phyloP scores from a whole-genome alignment of 1,284 basidiomycete genomes.

The Ganoderma leucocontextum region DNA sequence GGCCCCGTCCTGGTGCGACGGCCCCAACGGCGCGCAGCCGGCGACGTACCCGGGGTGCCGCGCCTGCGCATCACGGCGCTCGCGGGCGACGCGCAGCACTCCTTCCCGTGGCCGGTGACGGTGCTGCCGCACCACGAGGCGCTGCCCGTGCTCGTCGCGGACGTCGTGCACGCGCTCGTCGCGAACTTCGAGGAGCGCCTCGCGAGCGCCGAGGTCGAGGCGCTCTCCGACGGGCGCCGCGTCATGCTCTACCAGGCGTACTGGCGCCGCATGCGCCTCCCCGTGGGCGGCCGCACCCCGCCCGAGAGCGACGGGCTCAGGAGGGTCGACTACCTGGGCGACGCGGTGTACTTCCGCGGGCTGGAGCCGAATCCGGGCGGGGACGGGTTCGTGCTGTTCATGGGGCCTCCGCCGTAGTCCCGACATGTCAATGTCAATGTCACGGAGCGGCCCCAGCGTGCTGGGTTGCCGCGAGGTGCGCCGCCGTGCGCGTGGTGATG shows the following conservation, averaged over 20 bases:
- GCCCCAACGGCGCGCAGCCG: conserved; percentile 57
- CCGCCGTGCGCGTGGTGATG: conserved; percentile 1
- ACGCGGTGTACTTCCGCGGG: conserved; percentile 59
- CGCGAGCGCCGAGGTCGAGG: conserved; percentile 48
- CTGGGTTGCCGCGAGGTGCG: neutral
- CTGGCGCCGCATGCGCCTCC: conserved; percentile 38
- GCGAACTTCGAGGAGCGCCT: conserved; percentile 56
- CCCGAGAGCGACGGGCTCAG: conserved; percentile 48
- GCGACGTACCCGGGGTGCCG: conserved; percentile 64
- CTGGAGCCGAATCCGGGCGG: conserved; percentile 57
- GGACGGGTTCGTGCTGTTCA: conserved; percentile 61
- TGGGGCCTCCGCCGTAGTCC: conserved; percentile 46
- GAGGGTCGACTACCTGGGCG: conserved; percentile 61
- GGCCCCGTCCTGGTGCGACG: conserved; percentile 38
- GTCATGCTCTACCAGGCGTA: conserved; percentile 42
- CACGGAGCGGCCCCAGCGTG: neutral
- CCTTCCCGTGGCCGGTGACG: conserved; percentile 63
- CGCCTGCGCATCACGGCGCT: conserved; percentile 61
- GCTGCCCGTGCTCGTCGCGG: conserved; percentile 57
- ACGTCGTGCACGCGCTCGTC: conserved; percentile 57
- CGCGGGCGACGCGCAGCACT: conserved; percentile 54
- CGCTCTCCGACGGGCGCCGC: conserved; percentile 38
- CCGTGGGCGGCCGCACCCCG: conserved; percentile 22
- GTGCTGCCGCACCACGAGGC: conserved; percentile 41
- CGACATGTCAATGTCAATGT: too few relatives aligned